phyloP scores from a whole-genome alignment of 2,329 filamentous ascomycete genomes.

The Curvularia sp. region DNA sequence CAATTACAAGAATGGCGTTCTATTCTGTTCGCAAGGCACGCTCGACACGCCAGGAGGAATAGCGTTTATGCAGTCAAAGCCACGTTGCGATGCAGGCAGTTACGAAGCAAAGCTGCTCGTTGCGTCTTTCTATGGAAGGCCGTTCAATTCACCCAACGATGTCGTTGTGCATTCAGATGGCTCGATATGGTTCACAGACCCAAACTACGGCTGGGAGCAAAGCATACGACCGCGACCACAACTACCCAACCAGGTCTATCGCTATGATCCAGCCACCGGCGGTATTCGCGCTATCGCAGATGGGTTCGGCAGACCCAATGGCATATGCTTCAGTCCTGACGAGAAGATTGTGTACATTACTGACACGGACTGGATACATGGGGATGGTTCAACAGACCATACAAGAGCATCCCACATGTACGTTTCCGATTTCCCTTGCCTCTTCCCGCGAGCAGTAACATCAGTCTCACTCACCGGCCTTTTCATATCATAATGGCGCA shows the following conservation, averaged over 20 bases:
- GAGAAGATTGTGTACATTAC: constrained; percentile 53
- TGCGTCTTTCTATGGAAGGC: constrained; percentile 54
- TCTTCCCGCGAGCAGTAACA: not conserved
- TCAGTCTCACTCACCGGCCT: not conserved
- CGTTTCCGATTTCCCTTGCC: not conserved
- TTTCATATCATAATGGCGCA: not conserved
- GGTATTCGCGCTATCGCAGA: constrained; percentile 51
- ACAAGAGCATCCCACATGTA: constrained; percentile 27
- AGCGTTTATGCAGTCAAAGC: constrained; percentile 38
- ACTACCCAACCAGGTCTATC: constrained; percentile 45
- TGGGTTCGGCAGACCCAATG: constrained; percentile 52
- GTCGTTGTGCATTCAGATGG: constrained; percentile 50
- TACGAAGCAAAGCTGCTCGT: constrained; percentile 40
- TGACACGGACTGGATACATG: constrained; percentile 47
- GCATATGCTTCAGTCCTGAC: constrained; percentile 54
- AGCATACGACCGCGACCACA: constrained; percentile 32
- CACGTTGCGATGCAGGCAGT: constrained; percentile 16
- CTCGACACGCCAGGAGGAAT: constrained; percentile 39
- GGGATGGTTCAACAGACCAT: constrained; percentile 22
- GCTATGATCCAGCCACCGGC: constrained; percentile 49
- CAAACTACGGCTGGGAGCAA: constrained; percentile 37
- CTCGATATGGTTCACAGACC: constrained; percentile 59
- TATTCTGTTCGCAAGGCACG: constrained; percentile 48
- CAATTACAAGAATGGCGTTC: constrained; percentile 40
- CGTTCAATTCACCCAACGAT: constrained; percentile 54